Evolutionary conservation across 768 basidiomycete species (phyloP), one percentile per base, ranked within the genome.

Genomic region (Amylocystis lapponica): DNA sequence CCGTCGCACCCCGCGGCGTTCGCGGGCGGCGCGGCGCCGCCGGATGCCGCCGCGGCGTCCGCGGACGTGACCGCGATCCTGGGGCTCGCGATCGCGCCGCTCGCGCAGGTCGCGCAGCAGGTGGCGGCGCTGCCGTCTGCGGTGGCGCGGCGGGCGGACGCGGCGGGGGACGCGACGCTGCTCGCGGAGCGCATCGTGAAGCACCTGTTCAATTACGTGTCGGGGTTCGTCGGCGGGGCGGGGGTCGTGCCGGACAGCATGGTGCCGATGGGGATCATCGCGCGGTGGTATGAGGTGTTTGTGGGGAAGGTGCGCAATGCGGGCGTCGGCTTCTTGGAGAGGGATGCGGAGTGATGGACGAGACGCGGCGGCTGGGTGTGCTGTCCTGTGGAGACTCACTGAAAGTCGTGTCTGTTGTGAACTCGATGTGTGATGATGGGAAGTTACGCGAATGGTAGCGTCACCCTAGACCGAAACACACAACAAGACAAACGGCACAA

Each of bases 41-140:
- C 62, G 47, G n/a, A 46, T 25, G 49, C 39, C 16, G 39, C 46
- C 29, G 55, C 56, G 26, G 33, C 52, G 0, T 49, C 47, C 12
- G 45, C 41, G 17, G 77, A 76, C 34, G 78, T 84, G 22, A 83
- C 79, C 0, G 86, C 86, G 20, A 72, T 85, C 43, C 76, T 93
- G 6, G 91, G 91, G 1, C 67, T 94, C 44, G 72, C 88, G 11
- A 75, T 92, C 59, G 90, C 92, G 62, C 86, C 88, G 6, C 66
- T 92, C 7, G 51, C 68, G 0, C 62, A 72, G 19, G 81, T 93
- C 41, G 67, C 75, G 30, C 57, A 69, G 1, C 81, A 92, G 51
- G 61, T 86, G 25, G 67, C 71, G 13, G 49, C 61, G 5, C 65
- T 80, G 16, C 74, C 75, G 2, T 56, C 59, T 7, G 45, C 54